Percentiles rank a stretch among this genome's conserved stretches.
These are phyloP conservation scores for Exophiala lecanii-corni DNA, from an alignment of 2,329 filamentous ascomycete genomes.

Conservation along the genomic window DNA sequence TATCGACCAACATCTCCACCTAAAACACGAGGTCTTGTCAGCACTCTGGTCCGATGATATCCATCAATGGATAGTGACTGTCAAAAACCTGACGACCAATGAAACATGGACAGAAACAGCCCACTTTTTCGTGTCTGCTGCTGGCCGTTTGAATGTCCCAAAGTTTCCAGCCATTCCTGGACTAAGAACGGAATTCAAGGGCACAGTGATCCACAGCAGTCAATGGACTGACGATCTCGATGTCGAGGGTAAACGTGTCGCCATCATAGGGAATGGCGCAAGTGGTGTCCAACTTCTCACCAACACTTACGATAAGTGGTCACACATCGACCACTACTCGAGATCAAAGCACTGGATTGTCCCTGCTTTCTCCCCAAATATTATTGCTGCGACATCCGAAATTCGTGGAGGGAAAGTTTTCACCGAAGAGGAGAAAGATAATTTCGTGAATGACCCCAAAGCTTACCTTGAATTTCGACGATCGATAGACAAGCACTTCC, in stretches of 20 bases:
- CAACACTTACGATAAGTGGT: neutral
- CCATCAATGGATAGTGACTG: conserved; percentile 2
- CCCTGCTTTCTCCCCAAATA: neutral
- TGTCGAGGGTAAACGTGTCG: conserved; percentile 36
- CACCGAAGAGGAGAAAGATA: conserved; percentile 10
- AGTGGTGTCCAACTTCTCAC: neutral
- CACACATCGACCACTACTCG: conserved; percentile 3
- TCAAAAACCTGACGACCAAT: conserved; percentile 3
- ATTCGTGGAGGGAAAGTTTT: conserved; percentile 9
- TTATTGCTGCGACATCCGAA: conserved; percentile 2
- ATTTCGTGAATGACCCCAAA: conserved; percentile 2
- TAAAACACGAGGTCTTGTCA: conserved; percentile 14
- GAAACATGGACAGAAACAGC: conserved; percentile 2
- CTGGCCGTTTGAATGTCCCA: conserved; percentile 55
- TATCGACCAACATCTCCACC: conserved; percentile 20
- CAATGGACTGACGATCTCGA: conserved; percentile 43
- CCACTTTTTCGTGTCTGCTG: conserved; percentile 53
- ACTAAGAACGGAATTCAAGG: conserved; percentile 25
- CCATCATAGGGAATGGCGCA: neutral
- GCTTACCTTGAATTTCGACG: conserved; percentile 12
- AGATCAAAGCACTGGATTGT: conserved; percentile 3
- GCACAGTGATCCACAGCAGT: conserved; percentile 28
- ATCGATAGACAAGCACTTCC: conserved; percentile 9
- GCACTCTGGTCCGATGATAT: conserved; percentile 14
- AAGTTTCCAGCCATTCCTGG: conserved; percentile 31